These are phyloP conservation scores for Erodium texanum DNA, from an alignment of 441 rosid species.

Conservation along the genomic window DNA sequence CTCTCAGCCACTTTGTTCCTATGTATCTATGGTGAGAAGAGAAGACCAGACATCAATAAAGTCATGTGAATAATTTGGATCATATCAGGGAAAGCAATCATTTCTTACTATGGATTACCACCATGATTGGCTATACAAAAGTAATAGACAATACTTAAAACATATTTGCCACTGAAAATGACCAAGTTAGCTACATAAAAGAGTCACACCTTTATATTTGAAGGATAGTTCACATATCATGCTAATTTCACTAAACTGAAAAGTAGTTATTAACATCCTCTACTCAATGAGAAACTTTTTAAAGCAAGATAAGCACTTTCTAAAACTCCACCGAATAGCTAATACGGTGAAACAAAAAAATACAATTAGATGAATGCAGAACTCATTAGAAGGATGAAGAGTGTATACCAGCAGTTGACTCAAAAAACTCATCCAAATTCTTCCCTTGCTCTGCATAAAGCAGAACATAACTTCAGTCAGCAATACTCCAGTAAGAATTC, in stretches of 20 bases:
- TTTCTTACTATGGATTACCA: not conserved
- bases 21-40: too few species aligned
- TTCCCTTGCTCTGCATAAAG: slow-evolving; percentile 65
- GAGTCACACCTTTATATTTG: too few species aligned
- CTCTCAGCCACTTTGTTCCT: too few species aligned
- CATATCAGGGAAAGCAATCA: not conserved
- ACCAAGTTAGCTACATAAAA: not conserved
- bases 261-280: not conserved
- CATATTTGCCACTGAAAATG: too few species aligned
- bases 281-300: too few species aligned
- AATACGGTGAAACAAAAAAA: not conserved
- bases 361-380: not conserved
- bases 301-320: too few species aligned
- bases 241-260: not conserved
- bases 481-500: slow-evolving; percentile 5
- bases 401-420: slow-evolving; percentile 66
- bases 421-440: slow-evolving; percentile 71
- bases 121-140: too few species aligned
- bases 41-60: not conserved
- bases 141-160: too few species aligned
- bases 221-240: not conserved
- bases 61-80: not conserved
- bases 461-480: slow-evolving; percentile 19
- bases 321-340: not conserved
- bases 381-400: not conserved